Evolutionary conservation across 495 filamentous ascomycete species (phyloP).

Genomic region (Daldinia concentrica): DNA sequence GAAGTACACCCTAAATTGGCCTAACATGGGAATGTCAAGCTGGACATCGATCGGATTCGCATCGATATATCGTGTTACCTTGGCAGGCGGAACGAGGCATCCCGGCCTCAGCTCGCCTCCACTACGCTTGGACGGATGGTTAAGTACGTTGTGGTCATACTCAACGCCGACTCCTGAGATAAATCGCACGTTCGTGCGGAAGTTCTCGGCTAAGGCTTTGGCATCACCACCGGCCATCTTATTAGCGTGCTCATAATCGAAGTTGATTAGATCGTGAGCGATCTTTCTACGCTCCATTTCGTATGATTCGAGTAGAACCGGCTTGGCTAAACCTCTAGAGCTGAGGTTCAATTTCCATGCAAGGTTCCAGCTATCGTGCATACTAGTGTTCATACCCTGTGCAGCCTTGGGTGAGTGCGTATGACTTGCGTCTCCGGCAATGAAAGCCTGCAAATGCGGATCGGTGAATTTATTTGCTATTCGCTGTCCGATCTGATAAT

Average conservation of each 20-base stretch:
- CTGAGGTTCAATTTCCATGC: constrained; percentile 77
- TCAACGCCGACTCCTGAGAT: constrained; percentile 73
- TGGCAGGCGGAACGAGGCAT: constrained; percentile 67
- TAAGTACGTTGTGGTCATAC: constrained; percentile 68
- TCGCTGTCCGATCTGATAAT: constrained; percentile 72
- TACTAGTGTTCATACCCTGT: constrained; percentile 78
- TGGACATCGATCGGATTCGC: constrained; percentile 77
- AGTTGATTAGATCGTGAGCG: constrained; percentile 72
- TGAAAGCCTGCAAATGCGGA: constrained; percentile 65
- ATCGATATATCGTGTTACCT: constrained; percentile 73
- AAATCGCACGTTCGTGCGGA: constrained; percentile 71
- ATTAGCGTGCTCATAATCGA: constrained; percentile 69
- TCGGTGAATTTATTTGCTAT: constrained; percentile 68
- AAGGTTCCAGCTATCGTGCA: constrained; percentile 81
- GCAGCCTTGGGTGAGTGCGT: constrained; percentile 80
- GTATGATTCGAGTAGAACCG: constrained; percentile 69
- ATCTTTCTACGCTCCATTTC: constrained; percentile 69
- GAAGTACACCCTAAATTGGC: constrained; percentile 75
- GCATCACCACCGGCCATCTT: constrained; percentile 67
- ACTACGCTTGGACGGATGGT: constrained; percentile 50
- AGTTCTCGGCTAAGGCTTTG: constrained; percentile 66
- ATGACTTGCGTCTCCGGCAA: constrained; percentile 79
- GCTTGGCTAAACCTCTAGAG: constrained; percentile 64
- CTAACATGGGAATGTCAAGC: constrained; percentile 73
- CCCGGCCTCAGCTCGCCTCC: constrained; percentile 63